Base-by-base conservation (phyloP, 306 rosid genomes). In the Prunus dulcis region DNA sequence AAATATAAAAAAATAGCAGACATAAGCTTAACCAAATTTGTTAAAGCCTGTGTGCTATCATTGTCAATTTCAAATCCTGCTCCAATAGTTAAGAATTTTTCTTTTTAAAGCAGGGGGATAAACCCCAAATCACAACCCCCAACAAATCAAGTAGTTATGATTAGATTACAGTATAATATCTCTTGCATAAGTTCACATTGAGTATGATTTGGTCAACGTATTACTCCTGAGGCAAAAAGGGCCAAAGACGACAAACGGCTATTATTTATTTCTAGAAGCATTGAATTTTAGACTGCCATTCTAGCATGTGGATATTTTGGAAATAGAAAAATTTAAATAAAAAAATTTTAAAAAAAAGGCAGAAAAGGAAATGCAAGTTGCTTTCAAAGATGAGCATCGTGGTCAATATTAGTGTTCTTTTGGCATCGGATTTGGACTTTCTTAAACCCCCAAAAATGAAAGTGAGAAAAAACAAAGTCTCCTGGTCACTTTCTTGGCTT, bases 171-270 rank as follows among this genome's bases (percentile, higher is more conserved):
- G 38, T 34, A 34, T 5, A 34, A 34, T 34, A 34, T 34, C 38
- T 1, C 41, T 34, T 62, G 43, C 51, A 32, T 13, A 32, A 4
- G 41, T 50, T 53, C 50, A 53, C 12, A n/a, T 8, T 47, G 28
- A 56, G 8, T 56, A 30, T 1, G 38, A 28, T 22, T 32, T 76
- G 55, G 87, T 84, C 87, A 80, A 63, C 74, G 10, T 72, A 62
- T 72, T 73, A 50, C 80, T 52, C 73, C 80, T 47, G 12, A 32
- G 32, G 69, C 12, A 68, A 34, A 47, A 6, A 7, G 2, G 7
- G 30, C 52, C 10, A 19, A 11, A 18, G 67, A 72, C 47, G 32
- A 6, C 69, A 73, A 17, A 46, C 8, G n/a, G 30, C 25, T 58
- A 13, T 8, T 55, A 53, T 57, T 25, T 38, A 12, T 20, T 27